These are phyloP conservation scores for Xylaria sp. DNA, from an alignment of 2,329 filamentous ascomycete species.

Conservation along the genomic window DNA sequence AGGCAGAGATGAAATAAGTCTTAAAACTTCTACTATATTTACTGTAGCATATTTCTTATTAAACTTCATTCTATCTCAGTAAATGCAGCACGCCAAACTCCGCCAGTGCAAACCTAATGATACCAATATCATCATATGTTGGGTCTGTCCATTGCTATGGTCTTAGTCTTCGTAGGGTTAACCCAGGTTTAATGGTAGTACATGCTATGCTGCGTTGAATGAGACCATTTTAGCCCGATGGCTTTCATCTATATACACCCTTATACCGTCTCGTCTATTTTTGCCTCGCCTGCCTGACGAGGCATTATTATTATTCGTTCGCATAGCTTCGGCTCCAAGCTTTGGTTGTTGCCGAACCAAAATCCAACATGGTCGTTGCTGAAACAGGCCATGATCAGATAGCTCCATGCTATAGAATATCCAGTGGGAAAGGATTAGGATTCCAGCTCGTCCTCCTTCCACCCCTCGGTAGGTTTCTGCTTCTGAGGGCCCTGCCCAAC, in stretches of 20 bases:
- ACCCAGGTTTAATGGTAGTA: background rate
- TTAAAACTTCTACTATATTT: background rate
- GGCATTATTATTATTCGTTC: background rate
- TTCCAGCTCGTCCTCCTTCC: slow-evolving; percentile 77
- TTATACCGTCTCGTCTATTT: slow-evolving; percentile 2
- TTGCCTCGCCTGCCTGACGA: background rate
- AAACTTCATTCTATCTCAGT: slow-evolving; percentile 1
- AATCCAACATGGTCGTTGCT: background rate
- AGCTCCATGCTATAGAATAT: slow-evolving; percentile 5
- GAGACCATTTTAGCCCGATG: background rate
- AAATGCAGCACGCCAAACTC: slow-evolving; percentile 19
- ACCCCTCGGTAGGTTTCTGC: slow-evolving; percentile 55
- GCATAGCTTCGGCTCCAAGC: background rate
- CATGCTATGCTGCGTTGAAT: background rate
- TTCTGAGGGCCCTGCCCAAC: slow-evolving; percentile 57
- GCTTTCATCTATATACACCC: slow-evolving; percentile 12
- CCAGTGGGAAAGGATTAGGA: slow-evolving; percentile 54
- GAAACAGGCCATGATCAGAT: slow-evolving; percentile 7
- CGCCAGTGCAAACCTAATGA: slow-evolving; percentile 2
- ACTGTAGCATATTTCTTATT: background rate
- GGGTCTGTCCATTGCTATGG: background rate
- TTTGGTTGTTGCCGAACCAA: background rate
- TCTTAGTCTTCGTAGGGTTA: background rate
- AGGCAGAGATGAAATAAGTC: background rate
- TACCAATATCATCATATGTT: slow-evolving; percentile 4